phyloP scores from a whole-genome alignment of 2,329 filamentous ascomycete species.

The Colletotrichum liaoningense region DNA sequence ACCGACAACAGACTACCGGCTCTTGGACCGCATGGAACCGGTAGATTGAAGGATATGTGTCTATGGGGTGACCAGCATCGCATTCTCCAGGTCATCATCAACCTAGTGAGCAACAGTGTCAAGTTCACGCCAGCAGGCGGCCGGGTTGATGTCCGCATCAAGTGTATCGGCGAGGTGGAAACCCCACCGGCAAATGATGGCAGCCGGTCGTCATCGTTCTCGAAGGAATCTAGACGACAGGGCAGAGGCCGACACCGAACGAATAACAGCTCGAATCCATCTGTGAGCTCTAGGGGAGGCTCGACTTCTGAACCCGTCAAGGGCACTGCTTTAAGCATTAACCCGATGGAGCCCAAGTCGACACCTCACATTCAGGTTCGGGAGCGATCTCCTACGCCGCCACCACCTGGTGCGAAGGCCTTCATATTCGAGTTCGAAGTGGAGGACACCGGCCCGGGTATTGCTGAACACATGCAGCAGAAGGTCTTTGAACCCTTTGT shows the following conservation, averaged over 20 bases:
- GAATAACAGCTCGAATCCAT: conserved; percentile 62
- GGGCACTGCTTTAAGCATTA: conserved; percentile 70
- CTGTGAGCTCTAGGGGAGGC: conserved; percentile 58
- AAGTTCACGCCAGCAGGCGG: conserved; percentile 89
- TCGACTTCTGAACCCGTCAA: conserved; percentile 44
- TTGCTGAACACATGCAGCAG: conserved; percentile 80
- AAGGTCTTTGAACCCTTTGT: conserved; percentile 95
- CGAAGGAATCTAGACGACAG: conserved; percentile 56
- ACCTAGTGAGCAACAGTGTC: conserved; percentile 89
- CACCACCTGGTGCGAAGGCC: conserved; percentile 72
- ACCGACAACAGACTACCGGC: conserved; percentile 59
- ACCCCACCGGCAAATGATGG: conserved; percentile 47
- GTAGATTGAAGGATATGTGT: conserved; percentile 84
- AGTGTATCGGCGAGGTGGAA: conserved; percentile 74
- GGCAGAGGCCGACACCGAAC: conserved; percentile 56
- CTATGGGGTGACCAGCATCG: conserved; percentile 94
- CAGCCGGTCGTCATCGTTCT: conserved; percentile 65
- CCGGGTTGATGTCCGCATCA: conserved; percentile 80
- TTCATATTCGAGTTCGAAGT: conserved; percentile 89
- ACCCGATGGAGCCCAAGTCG: conserved; percentile 69
- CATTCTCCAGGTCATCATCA: conserved; percentile 93
- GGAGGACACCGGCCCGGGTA: conserved; percentile 88
- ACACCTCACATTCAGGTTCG: conserved; percentile 59
- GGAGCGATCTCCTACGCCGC: conserved; percentile 69
- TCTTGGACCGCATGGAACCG: conserved; percentile 73